Evolutionary conservation across 768 basidiomycete genomes (phyloP), one percentile per base, ranked within the genome.

Genomic region (Tricholoma terreum): DNA sequence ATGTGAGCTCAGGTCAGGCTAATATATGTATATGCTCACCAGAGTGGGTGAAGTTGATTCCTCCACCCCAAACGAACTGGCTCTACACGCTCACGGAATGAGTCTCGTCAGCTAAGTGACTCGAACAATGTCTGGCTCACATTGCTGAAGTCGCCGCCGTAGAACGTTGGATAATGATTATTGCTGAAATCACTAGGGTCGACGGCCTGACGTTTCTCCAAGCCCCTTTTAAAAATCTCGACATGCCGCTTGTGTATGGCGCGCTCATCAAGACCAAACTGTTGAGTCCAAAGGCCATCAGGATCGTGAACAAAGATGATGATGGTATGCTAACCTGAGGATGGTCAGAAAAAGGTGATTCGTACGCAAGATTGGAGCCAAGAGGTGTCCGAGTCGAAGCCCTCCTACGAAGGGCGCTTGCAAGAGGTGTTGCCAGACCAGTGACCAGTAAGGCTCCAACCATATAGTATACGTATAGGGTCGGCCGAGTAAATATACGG

Each of bases 131-230:
- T 40, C 21, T 11, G 24, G 31, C 69, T 63, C 54, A 81, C 81
- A 63, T 79, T 80, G 57, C 75, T 75, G 63, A 81, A 79, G 53
- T 82, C 77, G 12, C 69, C 69, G 4, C 79, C 78, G 50, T 78
- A 80, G 62, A 80, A 83, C 8, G 77, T 76, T 1, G 77, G 75
- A 63, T 82, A 82, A 55, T 76, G 76, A n/a, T 75, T 70, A 62
- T 82, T 79, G n/a, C 63, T 67, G 61, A 81, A 81, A 6, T 33
- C 31, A 5, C 6, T 10, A 33, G 31, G 6, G 10, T 33, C 10
- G 31, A 10, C 10, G 10, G 31, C 10, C 10, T 33, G 31, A 33
- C 31, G 31, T 33, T 33, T 33, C 31, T 33, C n/a, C 62, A 60
- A 24, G 63, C 60, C 1, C 75, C 72, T 50, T 72, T 71, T 4